Percentiles rank a stretch among this genome's conserved stretches.
Evolutionary conservation across 2,329 filamentous ascomycete genomes (phyloP).

Genomic region (Hypoxylon rubiginosum): DNA sequence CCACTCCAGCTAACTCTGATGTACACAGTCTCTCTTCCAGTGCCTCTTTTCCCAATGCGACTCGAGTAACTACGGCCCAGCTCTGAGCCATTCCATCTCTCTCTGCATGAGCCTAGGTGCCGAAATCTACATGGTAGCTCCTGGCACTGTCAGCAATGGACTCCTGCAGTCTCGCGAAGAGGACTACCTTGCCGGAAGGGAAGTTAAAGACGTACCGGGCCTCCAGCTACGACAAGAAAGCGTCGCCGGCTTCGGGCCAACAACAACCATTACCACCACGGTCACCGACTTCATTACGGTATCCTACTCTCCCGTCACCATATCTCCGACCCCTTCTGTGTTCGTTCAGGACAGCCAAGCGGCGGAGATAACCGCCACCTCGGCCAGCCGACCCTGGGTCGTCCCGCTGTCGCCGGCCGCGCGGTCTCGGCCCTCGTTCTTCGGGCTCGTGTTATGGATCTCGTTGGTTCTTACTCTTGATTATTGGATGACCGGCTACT

Average conservation of each 20-base stretch:
- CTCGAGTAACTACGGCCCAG: slow-evolving; percentile 47
- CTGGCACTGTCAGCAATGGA: slow-evolving; percentile 41
- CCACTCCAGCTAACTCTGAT: not conserved
- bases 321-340: slow-evolving; percentile 26
- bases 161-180: slow-evolving; percentile 48
- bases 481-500: slow-evolving; percentile 47
- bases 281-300: slow-evolving; percentile 41
- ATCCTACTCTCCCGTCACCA: slow-evolving; percentile 24
- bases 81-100: slow-evolving; percentile 49
- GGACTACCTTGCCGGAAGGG: slow-evolving; percentile 49
- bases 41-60: slow-evolving; percentile 54
- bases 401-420: slow-evolving; percentile 40
- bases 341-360: slow-evolving; percentile 31
- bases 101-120: slow-evolving; percentile 49
- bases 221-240: slow-evolving; percentile 50
- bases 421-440: slow-evolving; percentile 40
- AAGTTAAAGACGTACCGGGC: slow-evolving; percentile 47
- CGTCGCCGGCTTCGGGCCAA: slow-evolving; percentile 23
- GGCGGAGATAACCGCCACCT: slow-evolving; percentile 33
- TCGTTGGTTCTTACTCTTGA: slow-evolving; percentile 44
- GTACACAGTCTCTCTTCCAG: slow-evolving; percentile 49
- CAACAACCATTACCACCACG: slow-evolving; percentile 43
- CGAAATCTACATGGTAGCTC: slow-evolving; percentile 50
- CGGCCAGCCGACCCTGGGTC: slow-evolving; percentile 45
- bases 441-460: slow-evolving; percentile 48